These are phyloP conservation scores for Cercospora berteroae DNA, from an alignment of 2,329 filamentous ascomycete species.

Conservation along the genomic window DNA sequence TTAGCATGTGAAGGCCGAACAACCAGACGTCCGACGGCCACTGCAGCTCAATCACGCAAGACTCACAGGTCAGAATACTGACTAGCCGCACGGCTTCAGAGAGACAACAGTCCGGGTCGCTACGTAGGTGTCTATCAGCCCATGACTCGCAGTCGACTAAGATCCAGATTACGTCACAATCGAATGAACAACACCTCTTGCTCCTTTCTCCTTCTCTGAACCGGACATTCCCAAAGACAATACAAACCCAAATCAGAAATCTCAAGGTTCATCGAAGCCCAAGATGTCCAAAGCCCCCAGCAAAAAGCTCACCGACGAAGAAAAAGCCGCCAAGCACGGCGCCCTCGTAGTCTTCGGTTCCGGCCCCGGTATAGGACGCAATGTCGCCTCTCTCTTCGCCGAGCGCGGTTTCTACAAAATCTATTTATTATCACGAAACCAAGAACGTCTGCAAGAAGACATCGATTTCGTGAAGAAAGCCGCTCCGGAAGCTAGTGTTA, in stretches of 20 bases:
- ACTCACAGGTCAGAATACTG: not conserved
- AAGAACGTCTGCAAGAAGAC: slow-evolving; percentile 28
- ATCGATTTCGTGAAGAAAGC: slow-evolving; percentile 23
- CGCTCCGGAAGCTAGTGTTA: slow-evolving; percentile 33
- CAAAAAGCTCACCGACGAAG: slow-evolving; percentile 11
- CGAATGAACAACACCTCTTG: not conserved
- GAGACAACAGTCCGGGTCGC: not conserved
- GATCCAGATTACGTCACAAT: slow-evolving; percentile 4
- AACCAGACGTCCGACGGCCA: not conserved
- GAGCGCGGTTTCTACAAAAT: slow-evolving; percentile 30
- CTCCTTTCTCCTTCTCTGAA: not conserved
- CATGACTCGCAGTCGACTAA: slow-evolving; percentile 6
- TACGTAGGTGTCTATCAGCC: slow-evolving; percentile 5
- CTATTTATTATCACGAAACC: slow-evolving; percentile 29
- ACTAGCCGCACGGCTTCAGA: not conserved
- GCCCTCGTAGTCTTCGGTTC: slow-evolving; percentile 33
- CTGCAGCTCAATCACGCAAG: not conserved
- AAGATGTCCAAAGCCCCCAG: slow-evolving; percentile 12
- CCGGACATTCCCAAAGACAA: not conserved
- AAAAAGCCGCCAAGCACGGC: slow-evolving; percentile 21
- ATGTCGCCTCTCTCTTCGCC: slow-evolving; percentile 31
- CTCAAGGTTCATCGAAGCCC: too few relatives aligned
- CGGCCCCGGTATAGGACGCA: slow-evolving; percentile 34
- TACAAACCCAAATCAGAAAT: not conserved
- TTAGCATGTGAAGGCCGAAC: not conserved